These are phyloP conservation scores for Lentinula aciculospora DNA, from an alignment of 768 basidiomycete genomes.

Conservation along the genomic window DNA sequence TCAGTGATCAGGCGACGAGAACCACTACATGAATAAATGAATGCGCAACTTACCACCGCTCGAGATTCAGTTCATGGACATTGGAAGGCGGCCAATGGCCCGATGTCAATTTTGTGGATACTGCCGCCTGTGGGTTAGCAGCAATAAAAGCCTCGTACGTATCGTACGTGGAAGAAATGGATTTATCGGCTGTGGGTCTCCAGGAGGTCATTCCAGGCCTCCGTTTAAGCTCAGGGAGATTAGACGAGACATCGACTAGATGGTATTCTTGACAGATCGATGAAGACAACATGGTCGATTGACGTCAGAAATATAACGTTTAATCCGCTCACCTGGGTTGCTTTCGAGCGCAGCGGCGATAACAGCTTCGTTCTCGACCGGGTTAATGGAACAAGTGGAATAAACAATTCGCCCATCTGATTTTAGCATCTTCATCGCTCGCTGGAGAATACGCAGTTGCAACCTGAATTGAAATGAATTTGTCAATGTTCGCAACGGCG, in stretches of 20 bases:
- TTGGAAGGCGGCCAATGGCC: slow-evolving; percentile 82
- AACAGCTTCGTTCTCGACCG: slow-evolving; percentile 96
- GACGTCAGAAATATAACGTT: neutral
- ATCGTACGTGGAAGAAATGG: slow-evolving; percentile 42
- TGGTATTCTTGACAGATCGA: slow-evolving; percentile 49
- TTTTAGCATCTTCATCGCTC: slow-evolving; percentile 88
- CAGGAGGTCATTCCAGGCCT: slow-evolving; percentile 74
- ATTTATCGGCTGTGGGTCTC: slow-evolving; percentile 65
- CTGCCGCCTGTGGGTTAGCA: slow-evolving; percentile 41
- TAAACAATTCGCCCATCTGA: slow-evolving; percentile 88
- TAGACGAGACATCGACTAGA: slow-evolving; percentile 72
- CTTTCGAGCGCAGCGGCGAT: slow-evolving; percentile 75
- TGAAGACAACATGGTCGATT: neutral
- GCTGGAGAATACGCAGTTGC: slow-evolving; percentile 86
- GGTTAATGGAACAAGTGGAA: slow-evolving; percentile 96
- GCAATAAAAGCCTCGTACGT: slow-evolving; percentile 58
- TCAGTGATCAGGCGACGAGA: neutral
- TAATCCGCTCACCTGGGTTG: slow-evolving; percentile 49
- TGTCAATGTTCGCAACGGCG: neutral
- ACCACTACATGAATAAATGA: neutral
- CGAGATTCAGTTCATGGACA: slow-evolving; percentile 51
- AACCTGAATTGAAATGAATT: slow-evolving; percentile 41
- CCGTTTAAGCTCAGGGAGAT: slow-evolving; percentile 66
- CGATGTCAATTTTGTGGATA: slow-evolving; percentile 53
- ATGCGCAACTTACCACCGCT: slow-evolving; percentile 56